Base-by-base conservation (phyloP, 371 early-diverging fungal genomes). In the Saksenaea vasiformis region DNA sequence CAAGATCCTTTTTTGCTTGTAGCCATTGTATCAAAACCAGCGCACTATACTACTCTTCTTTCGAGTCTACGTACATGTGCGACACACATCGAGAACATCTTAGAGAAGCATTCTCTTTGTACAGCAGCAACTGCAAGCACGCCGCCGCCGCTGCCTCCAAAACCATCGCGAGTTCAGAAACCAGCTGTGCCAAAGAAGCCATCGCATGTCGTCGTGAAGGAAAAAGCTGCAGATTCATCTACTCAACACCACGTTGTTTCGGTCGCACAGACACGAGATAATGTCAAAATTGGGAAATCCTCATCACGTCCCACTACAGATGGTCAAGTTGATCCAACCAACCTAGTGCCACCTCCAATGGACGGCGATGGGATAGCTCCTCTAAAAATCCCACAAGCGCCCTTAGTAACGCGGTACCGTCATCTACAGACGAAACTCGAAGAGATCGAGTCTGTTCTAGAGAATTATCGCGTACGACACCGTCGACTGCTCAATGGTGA, bases 311-410 rank as follows among this genome's bases (percentile, higher is more conserved):
- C 2, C 22, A 22, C 11, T 22, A 17, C 51, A 11, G 47, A 47
- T 5, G 60, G 60, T 19, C 22, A 47, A 28, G 24, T 47, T 24
- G 47, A 60, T 31, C 44, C 60, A 13, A 47, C 22, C 28, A 60
- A 39, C 17, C 34, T 60, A 26, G 60, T 60, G 19, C 44, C 51
- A 11, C 44, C 39, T 9, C 60, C 43, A 43, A 47, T 47, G 14
- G 47, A 47, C 22, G 47, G 14, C 44, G 39, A 35, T 24, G 60
- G 26, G 4, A n/a, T 10, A 19, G 51, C 22, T 9, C 22, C n/a
- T 9, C 22, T 47, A 22, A 47, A 22, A 17, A 79, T 79, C 34
- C 79, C 79, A 2, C 70, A 79, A 54, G 70, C 76, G 22, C 79
- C 79, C 4, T 43, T 79, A 7, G 51, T 70, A 13, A 66, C 68